Evolutionary conservation across 805 yeast species (phyloP).

Genomic region (Wickerhamiella sorbophila): DNA sequence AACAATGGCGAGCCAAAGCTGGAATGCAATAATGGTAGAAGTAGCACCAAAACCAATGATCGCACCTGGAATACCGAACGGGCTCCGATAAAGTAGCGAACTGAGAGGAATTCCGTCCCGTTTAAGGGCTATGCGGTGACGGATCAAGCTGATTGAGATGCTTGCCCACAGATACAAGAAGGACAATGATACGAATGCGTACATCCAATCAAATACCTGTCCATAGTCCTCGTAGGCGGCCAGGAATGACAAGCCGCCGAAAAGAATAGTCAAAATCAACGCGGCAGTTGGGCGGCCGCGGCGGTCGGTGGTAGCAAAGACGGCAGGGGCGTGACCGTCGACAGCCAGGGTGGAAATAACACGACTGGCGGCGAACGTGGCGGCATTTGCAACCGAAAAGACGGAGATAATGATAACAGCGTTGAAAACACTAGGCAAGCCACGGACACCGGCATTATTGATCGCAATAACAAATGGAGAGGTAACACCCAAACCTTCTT

Average conservation of each 20-base stretch:
- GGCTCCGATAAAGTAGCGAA: constrained; percentile 54
- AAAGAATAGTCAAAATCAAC: constrained; percentile 30
- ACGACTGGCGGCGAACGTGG: constrained; percentile 56
- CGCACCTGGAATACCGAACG: constrained; percentile 58
- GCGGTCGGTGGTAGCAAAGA: constrained; percentile 56
- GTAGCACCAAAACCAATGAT: constrained; percentile 44
- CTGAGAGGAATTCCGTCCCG: constrained; percentile 53
- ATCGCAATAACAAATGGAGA: constrained; percentile 81
- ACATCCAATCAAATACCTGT: constrained; percentile 20
- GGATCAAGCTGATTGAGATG: constrained; percentile 11
- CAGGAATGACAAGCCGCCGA: constrained; percentile 44
- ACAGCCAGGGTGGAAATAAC: constrained; percentile 51
- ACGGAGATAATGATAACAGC: constrained; percentile 66
- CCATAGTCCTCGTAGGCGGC: constrained; percentile 36
- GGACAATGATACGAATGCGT: constrained; percentile 18
- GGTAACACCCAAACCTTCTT: constrained; percentile 42
- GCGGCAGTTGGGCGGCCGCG: constrained; percentile 67
- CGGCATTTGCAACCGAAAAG: constrained; percentile 63
- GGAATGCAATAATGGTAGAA: constrained; percentile 49
- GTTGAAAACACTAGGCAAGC: constrained; percentile 61
- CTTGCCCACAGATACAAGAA: constrained; percentile 18
- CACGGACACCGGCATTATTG: constrained; percentile 46
- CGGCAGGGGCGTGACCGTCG: constrained; percentile 45
- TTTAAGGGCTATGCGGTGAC: constrained; percentile 43
- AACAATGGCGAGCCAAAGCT: constrained; percentile 70